phyloP scores from a whole-genome alignment of 805 yeast species.

The Metschnikowia dekortorum region DNA sequence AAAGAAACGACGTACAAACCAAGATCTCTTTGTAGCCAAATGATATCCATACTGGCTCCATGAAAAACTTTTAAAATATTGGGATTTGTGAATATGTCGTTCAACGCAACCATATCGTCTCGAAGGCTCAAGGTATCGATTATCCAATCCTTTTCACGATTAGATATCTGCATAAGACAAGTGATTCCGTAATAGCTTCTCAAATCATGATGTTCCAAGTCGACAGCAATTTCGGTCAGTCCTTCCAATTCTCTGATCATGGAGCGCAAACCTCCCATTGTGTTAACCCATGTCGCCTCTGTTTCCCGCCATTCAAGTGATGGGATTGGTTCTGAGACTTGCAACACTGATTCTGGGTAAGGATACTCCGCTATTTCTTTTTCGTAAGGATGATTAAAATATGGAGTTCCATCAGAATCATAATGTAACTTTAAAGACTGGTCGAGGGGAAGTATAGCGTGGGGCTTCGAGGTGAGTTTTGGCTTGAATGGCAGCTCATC shows the following conservation, averaged over 20 bases:
- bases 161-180: slow-evolving; percentile 88
- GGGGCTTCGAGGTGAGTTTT: slow-evolving; percentile 64
- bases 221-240: slow-evolving; percentile 75
- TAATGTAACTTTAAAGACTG: slow-evolving; percentile 32
- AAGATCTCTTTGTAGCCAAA: slow-evolving; percentile 94
- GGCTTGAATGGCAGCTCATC: slow-evolving; percentile 77
- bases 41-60: slow-evolving; percentile 95
- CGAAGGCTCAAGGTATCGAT: slow-evolving; percentile 80
- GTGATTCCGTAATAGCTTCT: slow-evolving; percentile 88
- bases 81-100: slow-evolving; percentile 79
- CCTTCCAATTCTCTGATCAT: slow-evolving; percentile 53
- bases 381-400: slow-evolving; percentile 74
- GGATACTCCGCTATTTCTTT: slow-evolving; percentile 65
- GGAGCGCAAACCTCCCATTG: slow-evolving; percentile 42
- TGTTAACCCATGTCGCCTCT: slow-evolving; percentile 69
- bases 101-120: slow-evolving; percentile 62
- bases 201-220: slow-evolving; percentile 92
- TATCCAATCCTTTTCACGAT: slow-evolving; percentile 76
- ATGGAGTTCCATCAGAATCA: slow-evolving; percentile 1
- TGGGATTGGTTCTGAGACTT: slow-evolving; percentile 39
- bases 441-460: slow-evolving; percentile 55
- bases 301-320: slow-evolving; percentile 63
- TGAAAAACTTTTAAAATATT: slow-evolving; percentile 81
- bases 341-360: slow-evolving; percentile 58
- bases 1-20: slow-evolving; percentile 86